phyloP scores from a whole-genome alignment of 805 yeast species.

The Saturnispora halmiae region DNA sequence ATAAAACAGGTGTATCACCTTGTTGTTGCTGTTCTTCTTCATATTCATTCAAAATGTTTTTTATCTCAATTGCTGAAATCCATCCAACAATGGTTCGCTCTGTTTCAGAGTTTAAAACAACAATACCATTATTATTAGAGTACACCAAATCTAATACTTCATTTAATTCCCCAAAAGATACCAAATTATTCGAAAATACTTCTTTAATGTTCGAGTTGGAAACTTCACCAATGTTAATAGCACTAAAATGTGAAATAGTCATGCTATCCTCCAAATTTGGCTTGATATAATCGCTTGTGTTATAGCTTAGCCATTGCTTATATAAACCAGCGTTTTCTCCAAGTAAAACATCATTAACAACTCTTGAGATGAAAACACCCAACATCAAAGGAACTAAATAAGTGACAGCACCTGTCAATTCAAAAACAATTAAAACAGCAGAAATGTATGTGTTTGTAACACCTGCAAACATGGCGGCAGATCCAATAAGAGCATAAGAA shows the following conservation, averaged over 20 bases:
- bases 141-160: not conserved
- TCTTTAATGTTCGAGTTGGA: not conserved
- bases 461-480: conserved; percentile 75
- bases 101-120: conserved; percentile 2
- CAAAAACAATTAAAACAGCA: conserved; percentile 73
- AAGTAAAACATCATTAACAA: conserved; percentile 56
- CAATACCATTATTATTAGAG: conserved; percentile 2
- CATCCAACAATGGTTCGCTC: conserved; percentile 3
- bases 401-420: conserved; percentile 76
- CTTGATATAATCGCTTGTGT: conserved; percentile 34
- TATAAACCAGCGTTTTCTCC: conserved; percentile 46
- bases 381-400: conserved; percentile 82
- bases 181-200: conserved; percentile 1
- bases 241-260: conserved; percentile 8
- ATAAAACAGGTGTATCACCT: not conserved
- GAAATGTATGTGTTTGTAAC: conserved; percentile 73
- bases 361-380: conserved; percentile 66
- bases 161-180: not conserved
- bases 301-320: conserved; percentile 43
- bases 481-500: conserved; percentile 82
- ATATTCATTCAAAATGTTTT: not conserved
- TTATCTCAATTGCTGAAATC: not conserved
- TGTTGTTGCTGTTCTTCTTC: too few species aligned
- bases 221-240: conserved; percentile 1
- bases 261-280: conserved; percentile 30